Conservation (phyloP, 768 basidiomycete species). For the Sistotremastrum niveocremeum region DNA sequence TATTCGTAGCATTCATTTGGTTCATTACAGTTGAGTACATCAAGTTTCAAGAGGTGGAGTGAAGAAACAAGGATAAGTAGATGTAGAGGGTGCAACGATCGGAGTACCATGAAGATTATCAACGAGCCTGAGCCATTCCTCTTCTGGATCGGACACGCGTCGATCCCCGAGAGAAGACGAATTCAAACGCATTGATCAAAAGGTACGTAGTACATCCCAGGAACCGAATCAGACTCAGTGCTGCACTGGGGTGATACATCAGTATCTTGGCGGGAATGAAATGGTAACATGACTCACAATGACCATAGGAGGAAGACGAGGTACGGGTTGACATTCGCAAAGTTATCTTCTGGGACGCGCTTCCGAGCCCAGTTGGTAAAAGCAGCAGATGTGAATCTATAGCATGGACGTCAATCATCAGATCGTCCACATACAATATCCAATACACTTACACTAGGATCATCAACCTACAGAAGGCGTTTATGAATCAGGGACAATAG, state of each 20-base stretch:
- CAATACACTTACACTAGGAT: slow-evolving; percentile 29
- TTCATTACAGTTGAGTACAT: too few species aligned
- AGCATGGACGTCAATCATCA: neutral
- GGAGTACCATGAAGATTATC: too few species aligned
- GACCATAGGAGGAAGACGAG: slow-evolving; percentile 67
- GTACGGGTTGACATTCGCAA: slow-evolving; percentile 76
- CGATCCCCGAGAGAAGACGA: too few species aligned
- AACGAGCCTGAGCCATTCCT: too few species aligned
- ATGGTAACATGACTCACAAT: slow-evolving; percentile 23
- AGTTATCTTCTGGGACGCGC: slow-evolving; percentile 35
- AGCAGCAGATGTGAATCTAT: slow-evolving; percentile 51
- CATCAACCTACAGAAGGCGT: slow-evolving; percentile 33
- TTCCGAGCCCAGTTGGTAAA: slow-evolving; percentile 64
- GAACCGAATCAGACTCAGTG: slow-evolving; percentile 71
- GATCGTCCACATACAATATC: neutral
- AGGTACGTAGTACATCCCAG: slow-evolving; percentile 67
- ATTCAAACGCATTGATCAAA: slow-evolving; percentile 50
- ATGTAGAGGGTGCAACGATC: too few species aligned
- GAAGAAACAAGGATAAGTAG: too few species aligned
- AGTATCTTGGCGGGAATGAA: neutral
- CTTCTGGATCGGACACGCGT: too few species aligned
- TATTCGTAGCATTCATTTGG: too few species aligned
- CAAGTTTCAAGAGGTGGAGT: too few species aligned
- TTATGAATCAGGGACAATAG: slow-evolving; percentile 5
- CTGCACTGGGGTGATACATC: slow-evolving; percentile 35